Evolutionary conservation across 2,329 filamentous ascomycete species (phyloP).

Genomic region (Davidsoniella australis): DNA sequence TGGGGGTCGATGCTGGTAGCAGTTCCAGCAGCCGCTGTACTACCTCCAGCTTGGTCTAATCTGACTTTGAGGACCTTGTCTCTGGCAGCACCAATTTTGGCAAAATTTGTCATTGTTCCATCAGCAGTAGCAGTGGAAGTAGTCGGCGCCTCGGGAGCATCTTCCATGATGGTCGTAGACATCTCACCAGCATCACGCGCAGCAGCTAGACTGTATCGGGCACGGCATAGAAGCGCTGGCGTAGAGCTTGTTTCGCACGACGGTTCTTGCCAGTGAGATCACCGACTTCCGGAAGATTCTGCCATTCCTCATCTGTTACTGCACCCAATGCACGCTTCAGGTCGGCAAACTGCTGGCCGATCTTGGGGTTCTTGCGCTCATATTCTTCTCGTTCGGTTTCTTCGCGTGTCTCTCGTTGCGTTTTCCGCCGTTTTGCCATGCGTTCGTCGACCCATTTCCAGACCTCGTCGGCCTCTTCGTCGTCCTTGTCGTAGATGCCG

Average conservation of each 20-base stretch:
- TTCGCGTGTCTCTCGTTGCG: slow-evolving; percentile 89
- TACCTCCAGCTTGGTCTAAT: slow-evolving; percentile 52
- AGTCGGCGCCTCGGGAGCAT: slow-evolving; percentile 25
- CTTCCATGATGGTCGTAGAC: slow-evolving; percentile 75
- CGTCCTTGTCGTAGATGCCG: slow-evolving; percentile 90
- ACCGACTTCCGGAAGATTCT: slow-evolving; percentile 83
- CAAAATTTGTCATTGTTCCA: slow-evolving; percentile 94
- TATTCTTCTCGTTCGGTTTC: slow-evolving; percentile 82
- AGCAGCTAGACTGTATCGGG: slow-evolving; percentile 89
- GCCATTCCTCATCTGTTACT: slow-evolving; percentile 93
- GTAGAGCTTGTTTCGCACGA: slow-evolving; percentile 63
- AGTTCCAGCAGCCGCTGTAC: slow-evolving; percentile 56
- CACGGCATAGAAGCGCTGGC: slow-evolving; percentile 84
- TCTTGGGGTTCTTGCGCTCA: slow-evolving; percentile 94
- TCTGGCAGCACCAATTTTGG: slow-evolving; percentile 86
- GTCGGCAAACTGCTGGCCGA: slow-evolving; percentile 93
- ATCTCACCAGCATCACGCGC: slow-evolving; percentile 68
- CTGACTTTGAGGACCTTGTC: slow-evolving; percentile 93
- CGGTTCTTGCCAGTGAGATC: slow-evolving; percentile 92
- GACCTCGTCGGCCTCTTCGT: slow-evolving; percentile 92
- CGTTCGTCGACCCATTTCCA: slow-evolving; percentile 93
- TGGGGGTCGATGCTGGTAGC: slow-evolving; percentile 86
- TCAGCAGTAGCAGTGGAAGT: slow-evolving; percentile 35
- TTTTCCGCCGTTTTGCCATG: slow-evolving; percentile 80
- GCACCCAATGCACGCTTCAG: slow-evolving; percentile 77